These are phyloP conservation scores for Globisporangium nagaii DNA, from an alignment of 352 stramenopile genomes.

Conservation along the genomic window DNA sequence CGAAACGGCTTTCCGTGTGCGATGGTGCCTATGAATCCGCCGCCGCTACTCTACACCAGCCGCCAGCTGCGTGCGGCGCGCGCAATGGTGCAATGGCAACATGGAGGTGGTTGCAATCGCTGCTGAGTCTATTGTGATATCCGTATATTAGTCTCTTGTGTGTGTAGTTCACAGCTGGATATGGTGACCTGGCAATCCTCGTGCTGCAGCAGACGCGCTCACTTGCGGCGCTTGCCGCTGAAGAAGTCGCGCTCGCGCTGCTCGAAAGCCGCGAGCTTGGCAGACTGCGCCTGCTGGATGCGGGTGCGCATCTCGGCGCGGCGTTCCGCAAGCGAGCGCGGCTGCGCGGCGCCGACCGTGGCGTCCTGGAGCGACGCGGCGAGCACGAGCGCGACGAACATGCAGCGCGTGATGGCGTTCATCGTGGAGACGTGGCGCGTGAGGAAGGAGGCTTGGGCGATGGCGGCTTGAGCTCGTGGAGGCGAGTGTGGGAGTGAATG, in stretches of 20 bases:
- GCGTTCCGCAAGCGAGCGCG: constrained; percentile 17
- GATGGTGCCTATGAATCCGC: no score
- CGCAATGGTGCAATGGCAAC: no score
- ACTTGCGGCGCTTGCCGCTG: constrained; percentile 18
- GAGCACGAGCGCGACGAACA: constrained; percentile 11
- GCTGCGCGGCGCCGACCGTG: not conserved
- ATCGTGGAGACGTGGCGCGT: not conserved
- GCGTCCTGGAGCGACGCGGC: constrained; percentile 6
- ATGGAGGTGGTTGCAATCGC: no score
- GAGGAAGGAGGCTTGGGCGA: not conserved
- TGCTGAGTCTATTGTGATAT: no score
- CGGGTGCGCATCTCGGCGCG: constrained; percentile 13
- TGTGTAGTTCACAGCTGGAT: no score
- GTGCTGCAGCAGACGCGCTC: not conserved
- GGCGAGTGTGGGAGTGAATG: constrained; percentile 1
- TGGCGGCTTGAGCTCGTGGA: constrained; percentile 1
- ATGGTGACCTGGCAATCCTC: no score
- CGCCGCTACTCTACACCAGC: no score
- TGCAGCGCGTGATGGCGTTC: constrained; percentile 8
- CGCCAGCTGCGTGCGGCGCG: no score
- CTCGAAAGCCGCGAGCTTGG: constrained; percentile 15
- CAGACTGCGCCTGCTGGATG: constrained; percentile 14
- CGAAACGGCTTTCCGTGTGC: no score
- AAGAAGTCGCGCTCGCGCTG: constrained; percentile 19
- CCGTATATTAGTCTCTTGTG: no score